Evolutionary conservation across 345 rosid genomes (phyloP).

Genomic region (Lepidium africanum): DNA sequence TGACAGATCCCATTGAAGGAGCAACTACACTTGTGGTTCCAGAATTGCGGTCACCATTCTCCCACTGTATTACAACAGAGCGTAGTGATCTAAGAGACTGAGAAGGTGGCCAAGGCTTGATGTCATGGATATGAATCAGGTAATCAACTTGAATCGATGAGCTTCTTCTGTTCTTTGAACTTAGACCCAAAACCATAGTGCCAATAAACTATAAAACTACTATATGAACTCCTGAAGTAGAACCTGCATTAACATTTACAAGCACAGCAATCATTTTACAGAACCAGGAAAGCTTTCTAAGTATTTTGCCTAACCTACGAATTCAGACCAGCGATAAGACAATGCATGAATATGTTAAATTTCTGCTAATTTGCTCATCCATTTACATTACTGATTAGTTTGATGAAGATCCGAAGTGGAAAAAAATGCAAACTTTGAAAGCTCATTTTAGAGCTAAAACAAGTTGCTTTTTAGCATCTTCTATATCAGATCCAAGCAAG

Average conservation of each 20-base stretch:
- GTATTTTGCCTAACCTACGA: background rate
- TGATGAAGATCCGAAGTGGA: background rate
- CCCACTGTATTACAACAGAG: constrained; percentile 86
- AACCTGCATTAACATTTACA: background rate
- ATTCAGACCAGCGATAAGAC: background rate
- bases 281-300: background rate
- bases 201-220: constrained; percentile 1
- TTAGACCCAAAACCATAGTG: constrained; percentile 64
- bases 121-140: constrained; percentile 61
- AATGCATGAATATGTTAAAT: background rate
- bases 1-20: constrained; percentile 66
- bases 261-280: background rate
- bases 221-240: background rate
- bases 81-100: constrained; percentile 80
- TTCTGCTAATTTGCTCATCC: background rate
- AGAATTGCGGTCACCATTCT: constrained; percentile 61
- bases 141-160: constrained; percentile 49
- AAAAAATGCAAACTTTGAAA: background rate
- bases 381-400: background rate
- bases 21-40: constrained; percentile 61
- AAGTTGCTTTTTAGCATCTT: background rate
- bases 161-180: constrained; percentile 51
- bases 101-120: constrained; percentile 98
- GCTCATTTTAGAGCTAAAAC: background rate
- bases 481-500: constrained; percentile 31